Base-by-base conservation (phyloP, 2,329 filamentous ascomycete genomes). In the Hansfordia pulvinata region DNA sequence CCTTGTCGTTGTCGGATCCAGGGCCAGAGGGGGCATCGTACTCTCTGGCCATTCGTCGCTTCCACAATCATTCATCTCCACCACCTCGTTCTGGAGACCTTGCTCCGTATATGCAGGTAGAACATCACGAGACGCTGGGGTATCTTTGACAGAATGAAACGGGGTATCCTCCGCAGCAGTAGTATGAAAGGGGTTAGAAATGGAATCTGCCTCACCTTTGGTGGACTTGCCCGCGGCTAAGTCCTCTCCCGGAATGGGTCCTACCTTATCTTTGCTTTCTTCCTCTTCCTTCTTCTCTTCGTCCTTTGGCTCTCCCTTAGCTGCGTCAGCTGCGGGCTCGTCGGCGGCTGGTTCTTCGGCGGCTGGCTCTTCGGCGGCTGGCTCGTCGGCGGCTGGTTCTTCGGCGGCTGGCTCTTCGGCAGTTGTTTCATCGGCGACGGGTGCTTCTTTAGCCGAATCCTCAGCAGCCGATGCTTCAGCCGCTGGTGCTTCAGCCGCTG, bases 391-490 rank as follows among this genome's bases (percentile, higher is more conserved):
- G 11, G 30, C 22, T 10, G 29, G 25, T 14, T 21, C 21, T 15
- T 14, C 17, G 5, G 23, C 23, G 13, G 18, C n/a, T 10, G 19
- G 10, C 10, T 29, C 26, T 11, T 25, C 17, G 10, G 23, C 16
- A 8, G 14, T 5, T 10, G 9, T 5, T 12, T 10, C 29, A 26
- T 36, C 32, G 33, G 34, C 28, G 31, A 19, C 26, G 30, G 23
- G 19, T 13, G 18, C 16, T 27, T 13, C 31, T 25, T 35, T 28
- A 16, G 25, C 12, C 29, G 10, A 14, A 9, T 23, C 21, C 6
- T 23, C n/a, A 17, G 10, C 11, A 17, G 10, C 14, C 23, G 19
- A 7, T 15, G 20, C 17, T 12, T 5, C 32, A 8, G 25, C 19
- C 17, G n/a, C 28, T 11, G 25, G 11, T 16, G 29, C 23, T 22